A percentile compares a stretch with the other conserved stretches of the same genome.
Conservation (phyloP, 805 yeast species). For the Hanseniaspora lachancei region DNA sequence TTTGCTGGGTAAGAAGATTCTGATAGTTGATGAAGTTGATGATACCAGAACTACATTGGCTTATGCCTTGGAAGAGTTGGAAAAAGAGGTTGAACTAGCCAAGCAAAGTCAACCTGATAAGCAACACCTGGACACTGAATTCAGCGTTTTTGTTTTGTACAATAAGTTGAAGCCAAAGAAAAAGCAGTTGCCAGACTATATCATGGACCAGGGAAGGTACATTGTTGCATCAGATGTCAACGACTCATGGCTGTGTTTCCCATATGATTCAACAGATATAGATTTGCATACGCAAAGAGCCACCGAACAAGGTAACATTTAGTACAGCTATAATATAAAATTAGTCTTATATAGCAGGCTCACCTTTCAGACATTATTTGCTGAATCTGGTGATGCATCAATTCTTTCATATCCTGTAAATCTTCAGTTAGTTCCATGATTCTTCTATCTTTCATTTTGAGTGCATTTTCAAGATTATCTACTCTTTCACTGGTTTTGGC, state of each 20-base stretch:
- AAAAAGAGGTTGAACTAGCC: slow-evolving; percentile 33
- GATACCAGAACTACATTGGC: slow-evolving; percentile 84
- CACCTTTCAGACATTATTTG: slow-evolving; percentile 55
- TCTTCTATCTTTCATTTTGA: slow-evolving; percentile 79
- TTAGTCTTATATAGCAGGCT: slow-evolving; percentile 7
- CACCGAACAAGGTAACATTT: slow-evolving; percentile 51
- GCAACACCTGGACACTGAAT: slow-evolving; percentile 43
- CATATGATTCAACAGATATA: slow-evolving; percentile 79
- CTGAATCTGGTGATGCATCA: slow-evolving; percentile 73
- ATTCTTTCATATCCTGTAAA: slow-evolving; percentile 74
- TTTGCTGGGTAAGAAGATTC: slow-evolving; percentile 63
- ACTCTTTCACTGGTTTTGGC: slow-evolving; percentile 31
- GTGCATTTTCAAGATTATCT: slow-evolving; percentile 47
- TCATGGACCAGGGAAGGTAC: slow-evolving; percentile 54
- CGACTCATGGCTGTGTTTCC: slow-evolving; percentile 78
- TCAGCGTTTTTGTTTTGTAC: slow-evolving; percentile 70
- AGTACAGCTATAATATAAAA: neutral
- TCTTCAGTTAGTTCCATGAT: slow-evolving; percentile 81
- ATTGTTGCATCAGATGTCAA: slow-evolving; percentile 61
- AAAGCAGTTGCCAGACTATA: slow-evolving; percentile 52
- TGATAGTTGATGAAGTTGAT: slow-evolving; percentile 84
- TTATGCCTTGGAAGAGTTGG: slow-evolving; percentile 66
- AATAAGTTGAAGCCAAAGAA: slow-evolving; percentile 72
- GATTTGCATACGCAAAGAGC: slow-evolving; percentile 62
- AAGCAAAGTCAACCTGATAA: neutral